Percentiles rank a stretch among this genome's conserved stretches.
These are phyloP conservation scores for Acacia pycnantha DNA, from an alignment of 331 rosid species.

Conservation along the genomic window DNA sequence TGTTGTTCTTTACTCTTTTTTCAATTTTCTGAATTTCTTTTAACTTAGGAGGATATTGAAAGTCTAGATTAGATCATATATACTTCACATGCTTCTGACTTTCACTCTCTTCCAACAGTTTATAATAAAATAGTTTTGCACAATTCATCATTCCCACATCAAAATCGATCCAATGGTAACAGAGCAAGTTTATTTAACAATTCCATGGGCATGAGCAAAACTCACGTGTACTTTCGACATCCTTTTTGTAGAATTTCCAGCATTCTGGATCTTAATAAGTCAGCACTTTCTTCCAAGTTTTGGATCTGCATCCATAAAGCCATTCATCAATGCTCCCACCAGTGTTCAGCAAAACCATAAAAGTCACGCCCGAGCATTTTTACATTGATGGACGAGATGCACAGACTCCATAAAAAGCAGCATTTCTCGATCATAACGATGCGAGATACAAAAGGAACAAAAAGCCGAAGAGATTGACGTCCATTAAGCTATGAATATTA, in stretches of 20 bases:
- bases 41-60: conserved; percentile 3
- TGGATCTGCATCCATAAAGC: conserved; percentile 54
- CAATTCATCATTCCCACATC: not conserved
- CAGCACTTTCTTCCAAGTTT: conserved; percentile 64
- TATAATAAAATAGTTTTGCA: not conserved
- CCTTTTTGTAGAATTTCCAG: conserved; percentile 61
- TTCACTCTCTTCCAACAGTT: conserved; percentile 23
- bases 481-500: not conserved
- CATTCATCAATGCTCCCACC: not conserved
- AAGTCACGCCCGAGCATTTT: not conserved
- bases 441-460: not conserved
- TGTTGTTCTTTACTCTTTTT: not conserved
- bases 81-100: conserved; percentile 1
- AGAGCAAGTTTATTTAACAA: not conserved
- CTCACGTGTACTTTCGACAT: conserved; percentile 62
- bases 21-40: not conserved
- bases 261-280: conserved; percentile 57
- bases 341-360: not conserved
- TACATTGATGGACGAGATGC: conserved; percentile 8
- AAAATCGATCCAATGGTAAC: not conserved
- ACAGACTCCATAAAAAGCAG: not conserved
- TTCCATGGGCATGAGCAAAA: conserved; percentile 3
- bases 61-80: not conserved
- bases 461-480: not conserved
- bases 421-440: not conserved